Percentiles rank a stretch among this genome's conserved stretches.
phyloP scores from a whole-genome alignment of 176 grass and related monocot genomes.

The Lolium perenne region DNA sequence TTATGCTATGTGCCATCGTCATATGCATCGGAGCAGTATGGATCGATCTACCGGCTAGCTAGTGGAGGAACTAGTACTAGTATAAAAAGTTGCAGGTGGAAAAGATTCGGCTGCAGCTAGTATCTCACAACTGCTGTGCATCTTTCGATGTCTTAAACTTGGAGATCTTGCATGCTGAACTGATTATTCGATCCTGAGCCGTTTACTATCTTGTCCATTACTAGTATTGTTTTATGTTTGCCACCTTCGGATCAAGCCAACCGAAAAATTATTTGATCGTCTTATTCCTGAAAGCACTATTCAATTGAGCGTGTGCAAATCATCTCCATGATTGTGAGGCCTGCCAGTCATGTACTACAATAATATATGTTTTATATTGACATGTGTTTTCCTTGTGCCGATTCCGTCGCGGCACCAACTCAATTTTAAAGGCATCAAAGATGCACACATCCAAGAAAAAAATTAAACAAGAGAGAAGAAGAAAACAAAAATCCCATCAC shows the following conservation, averaged over 20 bases:
- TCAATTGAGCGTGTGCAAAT: too few relatives aligned
- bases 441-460: too few relatives aligned
- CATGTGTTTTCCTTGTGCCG: too few relatives aligned
- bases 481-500: too few relatives aligned
- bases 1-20: neutral
- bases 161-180: neutral
- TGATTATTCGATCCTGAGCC: neutral
- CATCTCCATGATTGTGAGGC: too few relatives aligned
- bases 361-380: too few relatives aligned
- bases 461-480: too few relatives aligned
- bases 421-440: too few relatives aligned
- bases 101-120: neutral
- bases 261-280: neutral
- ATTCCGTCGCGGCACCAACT: too few relatives aligned
- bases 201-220: neutral
- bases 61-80: neutral
- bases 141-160: neutral
- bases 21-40: neutral
- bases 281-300: too few relatives aligned
- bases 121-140: neutral
- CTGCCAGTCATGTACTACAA: too few relatives aligned
- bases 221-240: too few relatives aligned
- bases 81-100: neutral
- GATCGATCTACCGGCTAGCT: neutral
- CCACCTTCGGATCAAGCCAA: conserved; percentile 11